Percentiles rank a stretch among this genome's conserved stretches.
Conservation (phyloP, 306 rosid species). For the Medicago truncatula region DNA sequence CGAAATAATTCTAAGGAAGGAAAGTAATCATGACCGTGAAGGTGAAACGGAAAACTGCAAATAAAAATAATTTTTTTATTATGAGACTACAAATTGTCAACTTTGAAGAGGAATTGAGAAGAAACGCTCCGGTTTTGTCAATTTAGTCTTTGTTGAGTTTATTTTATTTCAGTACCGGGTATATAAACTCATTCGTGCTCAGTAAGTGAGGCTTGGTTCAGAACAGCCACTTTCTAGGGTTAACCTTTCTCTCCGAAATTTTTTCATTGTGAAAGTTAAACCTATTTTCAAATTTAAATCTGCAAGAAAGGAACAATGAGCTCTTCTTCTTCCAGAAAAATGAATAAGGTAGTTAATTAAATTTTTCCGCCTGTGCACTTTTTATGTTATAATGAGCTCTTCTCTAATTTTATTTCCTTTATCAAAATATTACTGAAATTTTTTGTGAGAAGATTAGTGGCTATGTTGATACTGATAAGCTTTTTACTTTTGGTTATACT, state of each 20-base stretch:
- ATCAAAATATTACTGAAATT: not conserved
- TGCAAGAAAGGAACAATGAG: conserved; percentile 21
- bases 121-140: conserved; percentile 20
- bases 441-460: not conserved
- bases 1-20: conserved; percentile 24
- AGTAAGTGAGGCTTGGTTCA: conserved; percentile 17
- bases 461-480: conserved; percentile 18
- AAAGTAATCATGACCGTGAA: conserved; percentile 31
- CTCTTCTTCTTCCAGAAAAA: conserved; percentile 32
- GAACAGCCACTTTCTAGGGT: not conserved
- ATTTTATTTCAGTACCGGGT: not conserved
- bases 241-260: not conserved
- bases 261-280: conserved; percentile 9
- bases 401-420: not conserved
- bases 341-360: conserved; percentile 42
- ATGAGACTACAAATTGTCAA: conserved; percentile 4
- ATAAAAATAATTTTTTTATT: conserved; percentile 1
- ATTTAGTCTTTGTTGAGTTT: not conserved
- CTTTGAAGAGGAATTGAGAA: not conserved
- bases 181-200: conserved; percentile 17
- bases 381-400: not conserved
- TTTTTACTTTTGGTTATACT: not conserved
- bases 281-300: conserved; percentile 21
- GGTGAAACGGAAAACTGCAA: conserved; percentile 26
- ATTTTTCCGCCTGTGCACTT: conserved; percentile 3